Evolutionary conservation across 1,284 basidiomycete genomes (phyloP), one percentile per base, ranked within the genome.

Genomic region (Polyporus tsugae): DNA sequence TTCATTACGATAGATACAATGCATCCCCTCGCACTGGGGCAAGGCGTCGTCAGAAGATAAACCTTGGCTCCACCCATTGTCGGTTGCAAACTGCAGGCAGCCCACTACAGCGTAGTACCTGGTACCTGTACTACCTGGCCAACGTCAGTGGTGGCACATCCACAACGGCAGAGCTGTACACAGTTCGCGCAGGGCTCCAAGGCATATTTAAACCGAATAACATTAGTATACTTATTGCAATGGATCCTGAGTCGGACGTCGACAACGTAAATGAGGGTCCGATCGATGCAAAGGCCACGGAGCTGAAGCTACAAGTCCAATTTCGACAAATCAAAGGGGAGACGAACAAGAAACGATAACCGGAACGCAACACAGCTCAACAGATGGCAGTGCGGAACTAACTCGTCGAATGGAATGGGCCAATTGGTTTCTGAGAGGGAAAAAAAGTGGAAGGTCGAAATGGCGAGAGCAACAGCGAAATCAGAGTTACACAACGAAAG

Each of bases 401-500:
- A 15, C 4, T 7, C 13, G 52, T 19, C 2, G n/a, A 6, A 25
- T n/a, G 52, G 29, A 15, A 53, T 29, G 11, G 49, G 49, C 15
- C n/a, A n/a, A n/a, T 53, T 55, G 33, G 22, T 33, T 35, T 55
- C 33, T 17, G 52, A 39, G 33, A 4, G 17, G 11, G 52, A 29
- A 55, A 33, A 17, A 53, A 17, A n/a, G 17, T 22, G 7, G 49
- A 55, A 33, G 29, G 22, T 7, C 29, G 52, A 55, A 29, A 35
- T 55, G 61, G 29, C 49, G 66, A 62, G 55, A 61, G 29, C 46
- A 71, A 69, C 65, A 67, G 66, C 67, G 66, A 75, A 64, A 73
- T 72, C 74, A 71, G 38, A 60, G 63, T 65, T 69, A 68, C 70
- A 75, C 63, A 68, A 69, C 70, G 68, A 73, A 69, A 71, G 68